Evolutionary conservation across 2,329 filamentous ascomycete genomes (phyloP), one percentile per base, ranked within the genome.

Genomic region (Fusarium sacchari): DNA sequence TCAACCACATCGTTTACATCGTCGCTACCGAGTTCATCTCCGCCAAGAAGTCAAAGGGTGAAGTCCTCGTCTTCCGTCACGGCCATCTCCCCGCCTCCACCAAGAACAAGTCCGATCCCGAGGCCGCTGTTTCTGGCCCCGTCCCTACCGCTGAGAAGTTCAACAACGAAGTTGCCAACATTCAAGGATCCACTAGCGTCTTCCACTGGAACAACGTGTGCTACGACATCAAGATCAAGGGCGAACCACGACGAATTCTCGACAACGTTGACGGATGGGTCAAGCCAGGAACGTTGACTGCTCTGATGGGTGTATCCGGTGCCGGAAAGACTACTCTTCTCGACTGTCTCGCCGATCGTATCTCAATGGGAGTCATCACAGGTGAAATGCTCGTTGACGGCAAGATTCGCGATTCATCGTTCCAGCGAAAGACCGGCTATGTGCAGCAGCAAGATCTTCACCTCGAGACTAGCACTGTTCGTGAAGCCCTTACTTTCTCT

Each of bases 191-290:
- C 0, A 80, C 78, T 0, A 78, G 76, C 15, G 68, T 93, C 63
- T 94, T 94, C 83, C 90, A 92, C 75, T 94, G 92, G 92, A 86
- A 89, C 69, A 86, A 93, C 67, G 89, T 94, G 5, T 92, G 90
- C 81, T 94, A 94, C 77, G 91, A 94, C 67, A 92, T 94, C 79
- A 89, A 90, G 77, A 92, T 94, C 80, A 82, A 82, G 60, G 92
- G 92, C 76, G 88, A 93, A 72, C 82, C 84, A 2, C 86, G 92
- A 39, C 87, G 91, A 15, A 91, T 95, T 76, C 83, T 94, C 30
- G 89, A 94, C 69, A 84, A 92, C 57, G 91, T 94, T 6, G 90
- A 93, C 76, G 92, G 92, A 17, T 94, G 91, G 91, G 91, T 94
- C 59, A 92, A 93, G 80, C 92, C 92, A 2, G 92, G 92, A 58